Evolutionary conservation across 2,329 filamentous ascomycete species (phyloP).

Genomic region (Diaporthe australafricana): DNA sequence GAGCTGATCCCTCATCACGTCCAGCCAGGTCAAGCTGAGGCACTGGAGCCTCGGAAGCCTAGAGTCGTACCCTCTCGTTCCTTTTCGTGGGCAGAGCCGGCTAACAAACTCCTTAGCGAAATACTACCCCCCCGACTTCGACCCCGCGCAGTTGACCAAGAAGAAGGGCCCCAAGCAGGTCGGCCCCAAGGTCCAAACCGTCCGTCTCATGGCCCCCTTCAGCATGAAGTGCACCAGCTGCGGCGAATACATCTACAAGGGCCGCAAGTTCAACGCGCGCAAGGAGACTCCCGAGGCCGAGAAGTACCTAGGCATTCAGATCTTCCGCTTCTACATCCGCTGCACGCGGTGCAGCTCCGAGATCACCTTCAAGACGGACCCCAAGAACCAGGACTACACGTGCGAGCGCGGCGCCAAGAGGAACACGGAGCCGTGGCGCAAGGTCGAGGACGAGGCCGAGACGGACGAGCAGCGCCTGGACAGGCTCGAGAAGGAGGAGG

Average conservation of each 20-base stretch:
- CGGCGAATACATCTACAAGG: conserved; percentile 86
- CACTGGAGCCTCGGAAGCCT: neutral
- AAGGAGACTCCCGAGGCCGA: conserved; percentile 92
- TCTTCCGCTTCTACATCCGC: conserved; percentile 90
- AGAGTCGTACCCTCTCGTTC: neutral
- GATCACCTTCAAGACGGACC: conserved; percentile 94
- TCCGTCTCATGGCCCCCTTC: conserved; percentile 92
- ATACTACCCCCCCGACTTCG: conserved; percentile 84
- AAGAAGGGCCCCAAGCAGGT: conserved; percentile 76
- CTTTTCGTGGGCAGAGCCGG: conserved; percentile 39
- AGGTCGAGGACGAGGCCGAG: conserved; percentile 72
- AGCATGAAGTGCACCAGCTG: conserved; percentile 76
- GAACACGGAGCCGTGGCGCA: conserved; percentile 93
- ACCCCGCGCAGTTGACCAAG: conserved; percentile 83
- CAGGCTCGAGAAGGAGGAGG: conserved; percentile 77
- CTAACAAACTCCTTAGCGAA: conserved; percentile 46
- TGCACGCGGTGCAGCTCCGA: conserved; percentile 89
- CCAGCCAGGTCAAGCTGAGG: neutral
- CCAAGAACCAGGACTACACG: conserved; percentile 88
- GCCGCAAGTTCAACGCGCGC: conserved; percentile 93
- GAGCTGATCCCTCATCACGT: neutral
- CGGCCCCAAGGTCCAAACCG: conserved; percentile 85
- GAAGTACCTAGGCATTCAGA: conserved; percentile 88
- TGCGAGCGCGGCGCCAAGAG: conserved; percentile 84
- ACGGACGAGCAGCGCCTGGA: conserved; percentile 90